Conservation (phyloP, 139 green algal genomes). For the Desmodesmus armatus region DNA sequence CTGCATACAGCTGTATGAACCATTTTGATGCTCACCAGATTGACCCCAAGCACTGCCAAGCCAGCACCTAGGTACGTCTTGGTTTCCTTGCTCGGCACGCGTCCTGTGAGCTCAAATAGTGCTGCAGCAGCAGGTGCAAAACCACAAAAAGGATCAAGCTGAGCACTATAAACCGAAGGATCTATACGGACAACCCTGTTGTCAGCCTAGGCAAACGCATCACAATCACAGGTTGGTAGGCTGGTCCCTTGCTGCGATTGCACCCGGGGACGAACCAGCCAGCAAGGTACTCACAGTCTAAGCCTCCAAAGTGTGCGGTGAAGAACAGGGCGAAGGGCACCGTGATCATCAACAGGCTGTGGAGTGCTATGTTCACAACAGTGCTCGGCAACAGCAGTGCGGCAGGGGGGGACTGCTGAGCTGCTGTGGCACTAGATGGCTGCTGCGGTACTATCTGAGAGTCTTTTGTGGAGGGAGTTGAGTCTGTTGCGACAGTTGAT, state of each 20-base stretch:
- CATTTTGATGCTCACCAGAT: conserved; percentile 17
- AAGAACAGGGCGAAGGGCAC: conserved; percentile 46
- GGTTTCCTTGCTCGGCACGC: conserved; percentile 7
- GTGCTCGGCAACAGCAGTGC: conserved; percentile 9
- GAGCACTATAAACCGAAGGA: too few species aligned
- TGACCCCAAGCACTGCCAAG: conserved; percentile 44
- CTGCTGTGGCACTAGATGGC: background rate
- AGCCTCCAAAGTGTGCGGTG: background rate
- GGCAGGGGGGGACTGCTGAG: too few species aligned
- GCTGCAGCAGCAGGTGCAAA: background rate
- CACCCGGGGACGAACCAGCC: too few species aligned
- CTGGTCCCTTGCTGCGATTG: too few species aligned
- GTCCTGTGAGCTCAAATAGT: conserved; percentile 14
- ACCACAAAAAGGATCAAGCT: too few species aligned
- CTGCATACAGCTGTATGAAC: too few species aligned
- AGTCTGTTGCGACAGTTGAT: background rate
- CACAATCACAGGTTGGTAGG: too few species aligned
- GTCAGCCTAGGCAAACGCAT: too few species aligned
- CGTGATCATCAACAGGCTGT: conserved; percentile 47
- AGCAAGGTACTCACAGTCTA: conserved; percentile 37
- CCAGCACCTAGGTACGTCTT: conserved; percentile 36
- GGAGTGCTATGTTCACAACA: conserved; percentile 44
- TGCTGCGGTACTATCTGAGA: background rate
- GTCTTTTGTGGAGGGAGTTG: background rate
- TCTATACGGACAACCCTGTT: too few species aligned